Evolutionary conservation across 371 early-diverging fungal species (phyloP), one percentile per base, ranked within the genome.

Genomic region (Fennellomyces sp.): DNA sequence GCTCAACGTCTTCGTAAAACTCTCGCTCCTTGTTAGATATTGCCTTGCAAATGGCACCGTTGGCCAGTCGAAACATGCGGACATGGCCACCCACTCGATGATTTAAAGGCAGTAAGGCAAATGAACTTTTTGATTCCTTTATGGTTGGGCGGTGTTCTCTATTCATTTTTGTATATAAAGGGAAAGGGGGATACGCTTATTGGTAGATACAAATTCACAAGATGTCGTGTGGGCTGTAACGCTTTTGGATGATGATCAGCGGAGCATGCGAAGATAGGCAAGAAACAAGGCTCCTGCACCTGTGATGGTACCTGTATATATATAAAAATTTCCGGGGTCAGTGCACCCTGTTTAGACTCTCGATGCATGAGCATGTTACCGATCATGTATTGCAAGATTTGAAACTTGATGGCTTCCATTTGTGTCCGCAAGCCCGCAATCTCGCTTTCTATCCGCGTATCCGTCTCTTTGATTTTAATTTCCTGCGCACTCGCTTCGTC

Each of bases 371-470:
- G n/a, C n/a, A n/a, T n/a, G n/a, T 53, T 52, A 57, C 85, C 86
- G 31, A 91, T 81, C 88, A 91, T 88, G 58, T 92, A 92, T 68
- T 91, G 93, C 55, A 92, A 55, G 15, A 91, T 91, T 63, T 89
- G 91, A 52, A 91, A 91, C 68, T 94, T 94, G 65, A 94, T 91
- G 5, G 91, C 86, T 72, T 96, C 96, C 90, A 96, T 89, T 65
- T 91, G 91, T n/a, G 94, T 94, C 29, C 91, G 73, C 49, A 97
- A 64, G 8, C 81, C 84, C 15, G 90, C 86, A 39, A 96, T 91
- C 66, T 97, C 97, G 47, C 89, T 85, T 68, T 97, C 96, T 58
- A 96, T 92, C 31, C 87, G 85, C 5, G 94, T 85, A 53, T 93
- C 93, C 0, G 96, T 91, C 63, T 96, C 95, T 50, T 87, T 85